These are phyloP conservation scores for Penicillium thymicola DNA, from an alignment of 2,329 filamentous ascomycete species.

Conservation along the genomic window DNA sequence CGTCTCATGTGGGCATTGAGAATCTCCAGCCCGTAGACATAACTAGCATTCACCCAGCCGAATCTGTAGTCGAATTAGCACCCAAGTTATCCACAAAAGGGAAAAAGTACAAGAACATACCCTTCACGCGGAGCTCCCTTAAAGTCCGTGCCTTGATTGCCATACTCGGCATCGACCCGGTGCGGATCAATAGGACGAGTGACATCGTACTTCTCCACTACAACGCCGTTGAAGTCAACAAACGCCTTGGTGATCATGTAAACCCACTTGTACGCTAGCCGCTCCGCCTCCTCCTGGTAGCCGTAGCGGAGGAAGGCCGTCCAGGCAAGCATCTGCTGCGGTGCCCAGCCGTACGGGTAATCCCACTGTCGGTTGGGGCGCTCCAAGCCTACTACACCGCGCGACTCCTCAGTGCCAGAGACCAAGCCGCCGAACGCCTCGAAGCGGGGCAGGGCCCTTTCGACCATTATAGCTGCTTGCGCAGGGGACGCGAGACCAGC, in stretches of 20 bases:
- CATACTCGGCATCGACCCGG: constrained; percentile 93
- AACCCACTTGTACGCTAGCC: constrained; percentile 91
- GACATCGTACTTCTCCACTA: constrained; percentile 98
- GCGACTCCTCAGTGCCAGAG: constrained; percentile 84
- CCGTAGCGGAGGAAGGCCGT: constrained; percentile 87
- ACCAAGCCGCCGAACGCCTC: constrained; percentile 84
- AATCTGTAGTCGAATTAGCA: constrained; percentile 58
- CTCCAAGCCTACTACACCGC: constrained; percentile 73
- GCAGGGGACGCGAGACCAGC: constrained; percentile 80
- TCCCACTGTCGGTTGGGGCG: constrained; percentile 97
- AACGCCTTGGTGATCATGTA: constrained; percentile 99
- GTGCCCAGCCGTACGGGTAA: constrained; percentile 96
- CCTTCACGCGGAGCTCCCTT: constrained; percentile 95
- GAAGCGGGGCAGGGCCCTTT: constrained; percentile 77
- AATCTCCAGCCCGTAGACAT: constrained; percentile 87
- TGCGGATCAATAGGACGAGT: constrained; percentile 86
- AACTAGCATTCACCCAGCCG: constrained; percentile 98
- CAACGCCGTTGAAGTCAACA: constrained; percentile 96
- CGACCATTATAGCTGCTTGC: constrained; percentile 80
- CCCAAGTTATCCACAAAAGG: not conserved
- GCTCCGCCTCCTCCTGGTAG: constrained; percentile 83
- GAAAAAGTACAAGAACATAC: constrained; percentile 55
- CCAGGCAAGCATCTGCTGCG: constrained; percentile 98
- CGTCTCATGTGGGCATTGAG: constrained; percentile 85
- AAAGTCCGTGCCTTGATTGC: constrained; percentile 93